Evolutionary conservation across 768 basidiomycete species (phyloP).

Genomic region (Naematelia aurantialba): DNA sequence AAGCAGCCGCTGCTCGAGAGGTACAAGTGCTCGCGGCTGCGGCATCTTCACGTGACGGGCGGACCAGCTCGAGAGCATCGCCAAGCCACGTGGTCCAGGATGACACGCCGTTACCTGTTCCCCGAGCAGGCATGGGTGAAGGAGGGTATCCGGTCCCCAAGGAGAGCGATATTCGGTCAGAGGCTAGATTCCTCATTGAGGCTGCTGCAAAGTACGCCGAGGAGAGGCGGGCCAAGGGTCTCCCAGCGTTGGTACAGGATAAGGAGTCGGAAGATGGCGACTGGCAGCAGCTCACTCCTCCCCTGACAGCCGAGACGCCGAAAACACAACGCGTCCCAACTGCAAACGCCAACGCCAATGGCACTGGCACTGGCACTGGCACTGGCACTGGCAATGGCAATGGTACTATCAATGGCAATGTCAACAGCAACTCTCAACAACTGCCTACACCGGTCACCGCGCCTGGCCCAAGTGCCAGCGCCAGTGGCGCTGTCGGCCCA

Average conservation of each 20-base stretch:
- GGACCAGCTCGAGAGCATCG: neutral
- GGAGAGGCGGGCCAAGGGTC: neutral
- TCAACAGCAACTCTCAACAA: neutral
- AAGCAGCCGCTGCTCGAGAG: neutral
- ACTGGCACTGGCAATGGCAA: too few relatives aligned
- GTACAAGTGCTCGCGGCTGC: neutral
- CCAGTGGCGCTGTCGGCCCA: neutral
- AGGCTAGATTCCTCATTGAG: slow-evolving; percentile 20
- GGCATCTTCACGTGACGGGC: neutral
- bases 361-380: too few relatives aligned
- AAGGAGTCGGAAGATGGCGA: neutral
- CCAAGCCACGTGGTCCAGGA: slow-evolving; percentile 10
- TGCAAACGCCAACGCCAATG: neutral
- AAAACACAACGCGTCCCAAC: neutral
- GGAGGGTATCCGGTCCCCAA: slow-evolving; percentile 9
- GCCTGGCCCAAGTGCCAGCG: neutral
- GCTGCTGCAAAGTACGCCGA: slow-evolving; percentile 12
- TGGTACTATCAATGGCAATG: too few relatives aligned
- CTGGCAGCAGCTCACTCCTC: neutral
- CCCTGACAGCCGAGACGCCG: neutral
- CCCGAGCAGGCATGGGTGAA: slow-evolving; percentile 31
- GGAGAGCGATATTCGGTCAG: slow-evolving; percentile 22
- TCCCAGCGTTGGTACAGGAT: neutral
- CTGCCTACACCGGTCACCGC: neutral
- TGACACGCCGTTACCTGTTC: slow-evolving; percentile 18